Evolutionary conservation across 805 yeast species (phyloP), one percentile per base, ranked within the genome.

Genomic region (Candida peoriensis): DNA sequence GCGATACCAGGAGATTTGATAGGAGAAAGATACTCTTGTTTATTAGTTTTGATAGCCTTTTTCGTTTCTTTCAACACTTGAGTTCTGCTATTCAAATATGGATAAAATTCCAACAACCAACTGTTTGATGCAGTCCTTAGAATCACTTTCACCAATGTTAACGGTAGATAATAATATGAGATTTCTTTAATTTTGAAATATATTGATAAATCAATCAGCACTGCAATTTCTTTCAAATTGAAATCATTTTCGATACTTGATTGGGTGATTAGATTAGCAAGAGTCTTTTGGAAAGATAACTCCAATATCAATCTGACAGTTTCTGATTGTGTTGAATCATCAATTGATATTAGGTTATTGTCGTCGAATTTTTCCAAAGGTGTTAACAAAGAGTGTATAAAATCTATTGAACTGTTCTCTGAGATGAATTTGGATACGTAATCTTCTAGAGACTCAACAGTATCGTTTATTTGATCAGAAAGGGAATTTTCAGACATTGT

Each of bases 81-180:
- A 6, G 26, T 30, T 30, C 57, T 36, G 6, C 13, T 9, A 3
- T 48, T 38, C n/a, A 52, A 35, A 26, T 26, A 51, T 0, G 45
- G 28, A 54, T 52, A 51, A 22, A 52, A 50, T 9, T 27, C 25
- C 8, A 52, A 23, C 2, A 51, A 32, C 47, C 46, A 40, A 6
- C 39, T 39, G 2, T 35, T 35, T 3, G 46, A 23, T 2, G 38
- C 22, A 11, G 34, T 43, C 4, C 20, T 35, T 11, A 52, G 21
- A 4, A 45, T 16, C 2, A 19, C 15, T 4, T 25, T 23, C 5
- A 44, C 12, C 13, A 51, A 22, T 20, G 40, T 24, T 14, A 43
- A 33, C 4, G 47, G 44, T 20, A 46, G 13, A 27, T 50, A 48
- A 16, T 25, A 23, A 10, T 29, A 33, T 10, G 43, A 33, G 4